A percentile compares a stretch with the other conserved stretches of the same genome.
Evolutionary conservation across 78 protist genomes (phyloP).

Genomic region (Cavenderia fasciculata): DNA sequence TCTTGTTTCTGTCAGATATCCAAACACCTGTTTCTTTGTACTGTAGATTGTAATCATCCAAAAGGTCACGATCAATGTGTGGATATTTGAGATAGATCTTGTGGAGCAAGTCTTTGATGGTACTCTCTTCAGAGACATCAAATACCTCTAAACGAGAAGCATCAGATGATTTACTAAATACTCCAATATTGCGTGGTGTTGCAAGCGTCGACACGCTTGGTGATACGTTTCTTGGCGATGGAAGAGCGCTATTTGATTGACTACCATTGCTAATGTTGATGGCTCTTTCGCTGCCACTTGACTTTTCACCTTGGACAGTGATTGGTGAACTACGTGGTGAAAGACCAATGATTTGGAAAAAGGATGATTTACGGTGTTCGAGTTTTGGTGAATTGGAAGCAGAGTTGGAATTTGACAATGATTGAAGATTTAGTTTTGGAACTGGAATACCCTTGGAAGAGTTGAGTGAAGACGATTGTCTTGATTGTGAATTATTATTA

Average conservation of each 20-base stretch:
- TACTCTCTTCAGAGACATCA: slow-evolving; percentile 41
- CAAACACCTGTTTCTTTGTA: slow-evolving; percentile 17
- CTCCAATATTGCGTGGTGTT: slow-evolving; percentile 59
- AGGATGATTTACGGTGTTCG: slow-evolving; percentile 13
- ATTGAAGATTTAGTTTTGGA: too few relatives aligned
- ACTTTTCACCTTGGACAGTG: not conserved
- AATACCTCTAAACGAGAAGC: not conserved
- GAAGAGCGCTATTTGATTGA: not conserved
- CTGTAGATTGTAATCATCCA: slow-evolving; percentile 48
- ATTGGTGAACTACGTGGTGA: slow-evolving; percentile 32
- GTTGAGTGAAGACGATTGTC: too few relatives aligned
- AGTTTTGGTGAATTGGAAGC: slow-evolving; percentile 1
- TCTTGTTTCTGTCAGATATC: slow-evolving; percentile 39
- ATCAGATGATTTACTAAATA: not conserved
- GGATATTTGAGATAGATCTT: slow-evolving; percentile 29
- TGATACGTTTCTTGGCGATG: slow-evolving; percentile 9
- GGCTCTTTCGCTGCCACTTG: not conserved
- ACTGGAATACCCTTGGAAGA: too few relatives aligned
- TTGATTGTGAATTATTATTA: too few relatives aligned
- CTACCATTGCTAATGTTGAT: not conserved
- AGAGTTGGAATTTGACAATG: too few relatives aligned
- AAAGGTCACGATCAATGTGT: slow-evolving; percentile 56
- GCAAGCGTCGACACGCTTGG: not conserved
- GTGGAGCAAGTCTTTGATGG: slow-evolving; percentile 32
- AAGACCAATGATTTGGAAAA: slow-evolving; percentile 36